Evolutionary conservation across 257 asterid genomes (phyloP).

Genomic region (Jasminum sambac): DNA sequence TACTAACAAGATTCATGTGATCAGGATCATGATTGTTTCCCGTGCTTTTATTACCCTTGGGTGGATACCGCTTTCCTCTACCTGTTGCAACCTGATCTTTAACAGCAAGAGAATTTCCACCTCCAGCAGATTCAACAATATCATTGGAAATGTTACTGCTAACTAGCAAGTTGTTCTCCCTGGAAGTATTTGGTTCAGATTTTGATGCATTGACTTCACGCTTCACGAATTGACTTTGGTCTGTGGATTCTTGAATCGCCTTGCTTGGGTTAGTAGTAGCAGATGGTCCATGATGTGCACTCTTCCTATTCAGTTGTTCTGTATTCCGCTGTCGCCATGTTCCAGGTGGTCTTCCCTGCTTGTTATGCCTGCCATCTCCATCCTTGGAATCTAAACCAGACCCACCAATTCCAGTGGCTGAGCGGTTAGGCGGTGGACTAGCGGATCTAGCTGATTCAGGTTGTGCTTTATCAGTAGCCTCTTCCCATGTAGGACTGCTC

Average conservation of each 20-base stretch:
- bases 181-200: slow-evolving; percentile 32
- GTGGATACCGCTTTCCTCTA: slow-evolving; percentile 58
- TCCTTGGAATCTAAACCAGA: slow-evolving; percentile 40
- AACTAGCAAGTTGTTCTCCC: slow-evolving; percentile 25
- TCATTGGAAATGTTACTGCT: slow-evolving; percentile 25
- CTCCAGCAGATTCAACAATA: slow-evolving; percentile 31
- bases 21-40: slow-evolving; percentile 46
- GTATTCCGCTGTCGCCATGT: slow-evolving; percentile 61
- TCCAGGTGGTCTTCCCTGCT: slow-evolving; percentile 61
- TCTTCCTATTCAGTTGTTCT: slow-evolving; percentile 41
- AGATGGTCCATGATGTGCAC: slow-evolving; percentile 31
- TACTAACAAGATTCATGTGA: slow-evolving; percentile 23
- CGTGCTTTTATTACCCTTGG: slow-evolving; percentile 45
- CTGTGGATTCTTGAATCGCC: slow-evolving; percentile 32
- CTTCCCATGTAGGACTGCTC: slow-evolving; percentile 39
- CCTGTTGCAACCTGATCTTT: slow-evolving; percentile 58
- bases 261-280: slow-evolving; percentile 40
- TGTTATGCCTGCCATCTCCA: slow-evolving; percentile 48
- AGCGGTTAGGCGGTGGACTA: slow-evolving; percentile 33
- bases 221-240: slow-evolving; percentile 36
- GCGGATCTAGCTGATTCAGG: slow-evolving; percentile 32
- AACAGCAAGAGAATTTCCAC: slow-evolving; percentile 33
- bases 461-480: slow-evolving; percentile 37
- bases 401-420: slow-evolving; percentile 32
- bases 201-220: slow-evolving; percentile 33